Evolutionary conservation across 306 rosid species (phyloP).

Genomic region (Styphnolobium japonicum): DNA sequence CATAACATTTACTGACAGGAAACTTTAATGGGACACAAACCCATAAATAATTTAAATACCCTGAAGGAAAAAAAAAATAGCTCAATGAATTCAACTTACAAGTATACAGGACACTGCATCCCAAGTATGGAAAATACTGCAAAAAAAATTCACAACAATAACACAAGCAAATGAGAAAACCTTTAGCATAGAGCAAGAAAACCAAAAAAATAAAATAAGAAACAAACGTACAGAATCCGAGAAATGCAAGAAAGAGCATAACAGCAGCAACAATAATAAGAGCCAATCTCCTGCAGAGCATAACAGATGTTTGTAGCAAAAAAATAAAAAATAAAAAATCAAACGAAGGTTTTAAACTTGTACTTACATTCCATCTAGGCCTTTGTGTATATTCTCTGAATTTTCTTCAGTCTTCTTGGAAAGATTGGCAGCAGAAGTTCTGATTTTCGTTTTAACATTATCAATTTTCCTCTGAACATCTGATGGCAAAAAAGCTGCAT

Average conservation of each 20-base stretch:
- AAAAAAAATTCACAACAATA: constrained; percentile 9
- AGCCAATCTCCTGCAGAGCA: constrained; percentile 51
- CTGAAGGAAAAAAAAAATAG: neutral
- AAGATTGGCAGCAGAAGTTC: constrained; percentile 16
- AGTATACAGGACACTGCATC: constrained; percentile 50
- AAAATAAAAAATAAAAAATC: neutral
- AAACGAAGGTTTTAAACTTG: neutral
- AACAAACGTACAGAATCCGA: constrained; percentile 63
- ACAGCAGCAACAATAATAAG: constrained; percentile 53
- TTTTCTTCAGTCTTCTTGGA: constrained; percentile 11
- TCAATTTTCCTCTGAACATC: constrained; percentile 15
- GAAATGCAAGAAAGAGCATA: constrained; percentile 54
- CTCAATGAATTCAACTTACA: constrained; percentile 46
- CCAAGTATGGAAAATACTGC: constrained; percentile 71
- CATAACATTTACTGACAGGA: neutral
- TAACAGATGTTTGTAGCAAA: neutral
- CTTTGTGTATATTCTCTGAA: constrained; percentile 16
- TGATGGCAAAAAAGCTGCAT: constrained; percentile 19
- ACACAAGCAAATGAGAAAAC: neutral
- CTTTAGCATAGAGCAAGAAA: neutral
- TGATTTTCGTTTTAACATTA: constrained; percentile 5
- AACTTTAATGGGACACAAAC: neutral
- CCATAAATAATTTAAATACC: neutral
- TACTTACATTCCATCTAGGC: constrained; percentile 28
- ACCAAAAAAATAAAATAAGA: neutral